phyloP scores from a whole-genome alignment of 495 filamentous ascomycete species.

The Cetradonia linearis region DNA sequence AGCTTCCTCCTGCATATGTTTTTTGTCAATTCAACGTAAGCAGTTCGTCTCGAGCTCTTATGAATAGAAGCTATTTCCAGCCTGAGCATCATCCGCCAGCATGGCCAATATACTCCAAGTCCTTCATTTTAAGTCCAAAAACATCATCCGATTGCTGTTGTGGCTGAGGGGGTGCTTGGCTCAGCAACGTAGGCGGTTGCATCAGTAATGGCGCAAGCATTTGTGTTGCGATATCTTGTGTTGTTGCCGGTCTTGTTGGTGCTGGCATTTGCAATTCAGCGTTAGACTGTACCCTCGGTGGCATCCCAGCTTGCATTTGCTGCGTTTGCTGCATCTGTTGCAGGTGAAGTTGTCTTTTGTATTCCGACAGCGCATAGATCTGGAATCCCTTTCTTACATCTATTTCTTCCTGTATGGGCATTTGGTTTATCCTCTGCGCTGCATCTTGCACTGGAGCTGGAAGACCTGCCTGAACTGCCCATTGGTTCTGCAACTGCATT shows the following conservation, averaged over 20 bases:
- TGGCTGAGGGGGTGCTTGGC: background rate
- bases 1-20: too few species aligned
- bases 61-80: too few species aligned
- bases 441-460: background rate
- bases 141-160: background rate
- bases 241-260: background rate
- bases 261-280: background rate
- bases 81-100: too few species aligned
- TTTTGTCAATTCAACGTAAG: too few species aligned
- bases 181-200: background rate
- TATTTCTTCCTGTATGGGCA: background rate
- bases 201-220: background rate
- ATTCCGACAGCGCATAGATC: background rate
- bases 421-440: background rate
- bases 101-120: too few species aligned
- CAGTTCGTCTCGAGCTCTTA: too few species aligned
- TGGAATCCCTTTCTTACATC: background rate
- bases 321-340: background rate
- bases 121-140: too few species aligned
- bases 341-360: background rate
- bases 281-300: background rate
- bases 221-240: background rate
- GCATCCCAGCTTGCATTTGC: background rate
- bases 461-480: background rate
- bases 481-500: background rate